Percentiles rank a stretch among this genome's conserved stretches.
These are phyloP conservation scores for Populus trichocarpa DNA, from an alignment of 441 rosid species.

Conservation along the genomic window DNA sequence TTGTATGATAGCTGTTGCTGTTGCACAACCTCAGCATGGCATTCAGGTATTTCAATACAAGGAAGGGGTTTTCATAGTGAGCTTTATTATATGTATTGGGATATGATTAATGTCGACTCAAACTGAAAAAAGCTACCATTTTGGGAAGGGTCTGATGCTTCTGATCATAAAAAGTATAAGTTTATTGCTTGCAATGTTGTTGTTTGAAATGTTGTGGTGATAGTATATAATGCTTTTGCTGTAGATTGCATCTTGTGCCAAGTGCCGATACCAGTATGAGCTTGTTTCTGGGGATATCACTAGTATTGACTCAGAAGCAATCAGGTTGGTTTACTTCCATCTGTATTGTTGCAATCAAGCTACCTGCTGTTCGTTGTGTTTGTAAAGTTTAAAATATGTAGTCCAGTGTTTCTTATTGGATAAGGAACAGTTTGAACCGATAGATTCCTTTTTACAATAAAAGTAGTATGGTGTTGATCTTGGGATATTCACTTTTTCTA, in stretches of 20 bases:
- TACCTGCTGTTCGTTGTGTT: background rate
- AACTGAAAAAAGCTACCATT: too few relatives aligned
- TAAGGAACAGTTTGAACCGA: background rate
- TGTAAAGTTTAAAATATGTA: constrained; percentile 1
- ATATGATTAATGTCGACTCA: background rate
- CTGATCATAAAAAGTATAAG: too few relatives aligned
- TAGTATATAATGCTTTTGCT: constrained; percentile 1
- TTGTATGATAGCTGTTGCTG: constrained; percentile 74
- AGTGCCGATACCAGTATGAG: constrained; percentile 86
- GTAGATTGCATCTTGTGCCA: constrained; percentile 80
- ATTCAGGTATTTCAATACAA: constrained; percentile 50
- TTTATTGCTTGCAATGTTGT: background rate
- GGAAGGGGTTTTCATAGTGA: background rate
- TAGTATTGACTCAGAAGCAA: constrained; percentile 76
- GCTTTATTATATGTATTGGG: background rate
- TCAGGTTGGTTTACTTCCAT: constrained; percentile 57
- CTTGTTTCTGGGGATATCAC: constrained; percentile 83
- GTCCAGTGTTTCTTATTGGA: background rate
- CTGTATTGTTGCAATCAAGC: background rate
- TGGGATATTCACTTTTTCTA: constrained; percentile 92
- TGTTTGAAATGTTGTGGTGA: background rate
- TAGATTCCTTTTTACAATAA: constrained; percentile 5
- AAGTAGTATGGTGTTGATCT: constrained; percentile 71
- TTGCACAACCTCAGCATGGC: constrained; percentile 90
- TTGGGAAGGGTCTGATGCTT: too few relatives aligned